Conservation (phyloP, 1,284 basidiomycete genomes). For the Ceratobasidium sp. region DNA sequence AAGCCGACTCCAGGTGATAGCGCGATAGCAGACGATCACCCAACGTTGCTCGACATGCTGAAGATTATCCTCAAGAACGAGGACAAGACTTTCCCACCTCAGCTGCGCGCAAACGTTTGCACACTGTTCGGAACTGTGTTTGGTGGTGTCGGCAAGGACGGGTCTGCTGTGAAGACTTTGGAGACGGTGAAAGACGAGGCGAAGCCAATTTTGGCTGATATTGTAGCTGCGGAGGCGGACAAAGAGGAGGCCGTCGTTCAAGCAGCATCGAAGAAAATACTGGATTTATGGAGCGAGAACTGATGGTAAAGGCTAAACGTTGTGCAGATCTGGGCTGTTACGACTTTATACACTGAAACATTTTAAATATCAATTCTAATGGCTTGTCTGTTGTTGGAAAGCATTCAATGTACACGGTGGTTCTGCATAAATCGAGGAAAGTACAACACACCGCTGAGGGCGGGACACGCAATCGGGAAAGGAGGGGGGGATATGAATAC, state of each 20-base stretch:
- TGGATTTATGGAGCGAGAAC: constrained; percentile 44
- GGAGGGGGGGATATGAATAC: constrained; percentile 22
- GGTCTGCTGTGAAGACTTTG: constrained; percentile 18
- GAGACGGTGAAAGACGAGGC: constrained; percentile 37
- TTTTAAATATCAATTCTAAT: constrained; percentile 34
- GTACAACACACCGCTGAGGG: constrained; percentile 11
- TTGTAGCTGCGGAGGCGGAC: constrained; percentile 39
- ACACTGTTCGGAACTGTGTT: constrained; percentile 43
- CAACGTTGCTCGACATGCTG: constrained; percentile 75
- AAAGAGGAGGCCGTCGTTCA: constrained; percentile 44
- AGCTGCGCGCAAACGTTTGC: constrained; percentile 48
- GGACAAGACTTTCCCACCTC: constrained; percentile 48
- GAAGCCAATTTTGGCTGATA: constrained; percentile 28
- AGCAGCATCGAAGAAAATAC: constrained; percentile 46
- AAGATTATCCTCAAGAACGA: constrained; percentile 67
- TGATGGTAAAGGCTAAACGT: background rate
- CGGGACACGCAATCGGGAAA: background rate
- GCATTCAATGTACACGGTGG: constrained; percentile 21
- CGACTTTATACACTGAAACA: constrained; percentile 27
- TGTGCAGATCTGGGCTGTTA: background rate
- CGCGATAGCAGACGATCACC: constrained; percentile 60
- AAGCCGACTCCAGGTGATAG: constrained; percentile 54
- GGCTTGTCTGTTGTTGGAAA: constrained; percentile 7
- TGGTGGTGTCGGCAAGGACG: background rate
- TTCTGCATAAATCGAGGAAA: constrained; percentile 28